A percentile compares a stretch with the other conserved stretches of the same genome.
Conservation (phyloP, 768 basidiomycete genomes). For the Dentipellis sp. region DNA sequence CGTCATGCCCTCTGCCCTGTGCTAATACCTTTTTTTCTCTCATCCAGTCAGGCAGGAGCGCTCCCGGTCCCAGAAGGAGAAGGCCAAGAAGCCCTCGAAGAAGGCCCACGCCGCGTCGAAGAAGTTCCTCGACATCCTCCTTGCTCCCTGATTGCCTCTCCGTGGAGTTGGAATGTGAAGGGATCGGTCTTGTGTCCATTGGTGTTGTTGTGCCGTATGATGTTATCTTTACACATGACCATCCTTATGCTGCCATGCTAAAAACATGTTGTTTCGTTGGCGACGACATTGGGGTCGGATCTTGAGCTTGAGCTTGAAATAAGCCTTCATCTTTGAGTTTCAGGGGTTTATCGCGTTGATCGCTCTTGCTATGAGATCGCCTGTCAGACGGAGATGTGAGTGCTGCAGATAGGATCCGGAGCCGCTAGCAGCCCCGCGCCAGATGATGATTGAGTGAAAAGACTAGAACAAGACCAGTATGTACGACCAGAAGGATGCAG, state of each 20-base stretch:
- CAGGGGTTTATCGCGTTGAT: no score
- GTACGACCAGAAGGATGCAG: no score
- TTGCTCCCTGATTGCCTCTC: slow-evolving; percentile 59
- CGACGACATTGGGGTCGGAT: background rate
- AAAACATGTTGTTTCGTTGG: slow-evolving; percentile 13
- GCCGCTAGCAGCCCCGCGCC: no score
- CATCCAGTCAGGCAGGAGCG: slow-evolving; percentile 71
- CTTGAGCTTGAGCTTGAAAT: background rate
- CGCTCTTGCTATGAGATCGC: no score
- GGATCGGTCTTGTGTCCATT: background rate
- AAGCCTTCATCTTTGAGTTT: no score
- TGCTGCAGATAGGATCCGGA: no score
- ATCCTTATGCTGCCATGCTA: slow-evolving; percentile 15
- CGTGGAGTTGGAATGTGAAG: background rate
- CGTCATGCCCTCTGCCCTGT: background rate
- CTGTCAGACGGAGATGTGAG: no score
- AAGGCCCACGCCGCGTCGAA: slow-evolving; percentile 58
- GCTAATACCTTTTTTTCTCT: background rate
- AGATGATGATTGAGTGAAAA: no score
- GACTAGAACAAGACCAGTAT: no score
- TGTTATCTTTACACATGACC: slow-evolving; percentile 3
- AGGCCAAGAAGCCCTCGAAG: slow-evolving; percentile 49
- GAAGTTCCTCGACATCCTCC: slow-evolving; percentile 76
- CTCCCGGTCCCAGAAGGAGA: slow-evolving; percentile 45
- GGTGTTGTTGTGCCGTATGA: background rate